Evolutionary conservation across 106 monocot species (phyloP).

Genomic region (Hemerocallis citrina): DNA sequence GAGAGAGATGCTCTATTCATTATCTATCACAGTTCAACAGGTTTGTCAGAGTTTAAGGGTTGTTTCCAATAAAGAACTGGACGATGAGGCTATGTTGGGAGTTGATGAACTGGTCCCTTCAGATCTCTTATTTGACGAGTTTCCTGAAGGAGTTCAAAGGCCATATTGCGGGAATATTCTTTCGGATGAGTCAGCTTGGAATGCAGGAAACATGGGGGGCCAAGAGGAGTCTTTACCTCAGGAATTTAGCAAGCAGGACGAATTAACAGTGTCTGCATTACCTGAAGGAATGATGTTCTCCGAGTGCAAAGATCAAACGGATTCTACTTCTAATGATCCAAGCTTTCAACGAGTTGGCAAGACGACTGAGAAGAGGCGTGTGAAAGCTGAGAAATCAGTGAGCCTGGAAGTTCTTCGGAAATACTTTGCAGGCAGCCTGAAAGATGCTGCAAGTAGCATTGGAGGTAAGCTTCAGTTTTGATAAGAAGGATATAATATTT

Average conservation of each 20-base stretch:
- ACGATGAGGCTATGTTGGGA: conserved; percentile 30
- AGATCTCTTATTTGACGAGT: conserved; percentile 3
- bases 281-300: conserved; percentile 6
- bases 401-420: conserved; percentile 65
- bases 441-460: conserved; percentile 75
- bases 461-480: conserved; percentile 39
- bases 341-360: conserved; percentile 15
- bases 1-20: conserved; percentile 44
- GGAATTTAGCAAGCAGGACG: conserved; percentile 17
- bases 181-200: conserved; percentile 12
- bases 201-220: conserved; percentile 8
- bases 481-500: no score
- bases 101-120: conserved; percentile 17
- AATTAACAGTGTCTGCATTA: conserved; percentile 6
- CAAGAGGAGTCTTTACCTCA: conserved; percentile 19
- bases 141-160: conserved; percentile 4
- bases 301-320: conserved; percentile 7
- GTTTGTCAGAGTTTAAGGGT: conserved; percentile 43
- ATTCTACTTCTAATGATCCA: conserved; percentile 12
- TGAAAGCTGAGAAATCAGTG: conserved; percentile 50
- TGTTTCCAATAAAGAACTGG: conserved; percentile 36
- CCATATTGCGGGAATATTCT: not conserved
- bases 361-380: conserved; percentile 29
- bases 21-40: conserved; percentile 56
- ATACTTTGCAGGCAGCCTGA: conserved; percentile 70